A percentile compares a stretch with the other conserved stretches of the same genome.
Conservation (phyloP, 2,329 filamentous ascomycete species). For the Dactylellina drechsleri region DNA sequence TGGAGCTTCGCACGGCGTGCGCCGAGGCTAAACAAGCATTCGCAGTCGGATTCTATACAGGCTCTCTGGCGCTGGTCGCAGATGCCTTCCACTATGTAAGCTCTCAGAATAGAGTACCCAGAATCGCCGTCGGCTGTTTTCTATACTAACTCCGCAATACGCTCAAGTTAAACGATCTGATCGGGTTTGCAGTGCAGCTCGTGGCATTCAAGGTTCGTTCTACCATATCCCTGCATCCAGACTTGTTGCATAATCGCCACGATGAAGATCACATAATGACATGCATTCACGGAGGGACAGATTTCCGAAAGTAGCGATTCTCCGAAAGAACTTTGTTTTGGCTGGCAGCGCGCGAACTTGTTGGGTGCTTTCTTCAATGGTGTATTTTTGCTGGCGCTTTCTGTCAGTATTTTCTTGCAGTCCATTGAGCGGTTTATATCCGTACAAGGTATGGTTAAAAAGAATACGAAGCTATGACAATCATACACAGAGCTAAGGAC, state of each 20-base stretch:
- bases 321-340: constrained; percentile 73
- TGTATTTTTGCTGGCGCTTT: constrained; percentile 76
- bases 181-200: constrained; percentile 75
- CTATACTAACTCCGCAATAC: constrained; percentile 5
- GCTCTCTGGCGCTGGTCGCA: constrained; percentile 76
- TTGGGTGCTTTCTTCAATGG: constrained; percentile 85
- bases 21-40: constrained; percentile 12
- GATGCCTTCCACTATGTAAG: constrained; percentile 82
- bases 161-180: constrained; percentile 73
- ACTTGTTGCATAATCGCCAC: not conserved
- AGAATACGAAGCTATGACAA: not conserved
- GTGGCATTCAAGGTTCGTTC: constrained; percentile 70
- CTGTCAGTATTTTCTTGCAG: constrained; percentile 77
- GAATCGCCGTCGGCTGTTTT: too few relatives aligned
- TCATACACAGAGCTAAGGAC: not conserved
- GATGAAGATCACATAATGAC: constrained; percentile 9
- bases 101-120: constrained; percentile 19
- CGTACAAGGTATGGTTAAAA: constrained; percentile 65
- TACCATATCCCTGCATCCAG: not conserved
- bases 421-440: constrained; percentile 76
- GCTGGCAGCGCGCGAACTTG: constrained; percentile 79
- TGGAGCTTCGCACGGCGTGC: not conserved
- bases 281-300: constrained; percentile 61
- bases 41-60: constrained; percentile 74
- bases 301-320: constrained; percentile 69